Conservation (phyloP, 306 rosid species). For the Trifolium subterraneum region DNA sequence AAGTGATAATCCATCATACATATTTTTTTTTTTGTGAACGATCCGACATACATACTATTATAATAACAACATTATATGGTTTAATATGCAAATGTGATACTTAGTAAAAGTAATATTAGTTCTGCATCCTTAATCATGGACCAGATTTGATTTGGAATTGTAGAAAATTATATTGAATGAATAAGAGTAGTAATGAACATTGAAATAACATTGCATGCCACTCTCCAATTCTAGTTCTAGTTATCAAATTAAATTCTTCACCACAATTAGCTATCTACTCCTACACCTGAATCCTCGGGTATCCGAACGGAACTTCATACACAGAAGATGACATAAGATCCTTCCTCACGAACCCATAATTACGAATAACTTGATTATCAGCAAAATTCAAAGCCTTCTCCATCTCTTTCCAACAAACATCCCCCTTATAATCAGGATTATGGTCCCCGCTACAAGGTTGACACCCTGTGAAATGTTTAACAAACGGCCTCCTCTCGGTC, state of each 20-base stretch:
- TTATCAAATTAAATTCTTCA: neutral
- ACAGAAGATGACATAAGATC: neutral
- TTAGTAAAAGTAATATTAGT: too few species aligned
- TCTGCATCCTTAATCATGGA: too few species aligned
- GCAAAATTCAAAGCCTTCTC: constrained; percentile 65
- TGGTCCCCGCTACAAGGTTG: constrained; percentile 82
- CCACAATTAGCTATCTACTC: neutral
- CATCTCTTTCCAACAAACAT: constrained; percentile 73
- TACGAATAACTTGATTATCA: constrained; percentile 76
- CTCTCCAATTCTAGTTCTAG: neutral
- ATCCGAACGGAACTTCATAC: constrained; percentile 5
- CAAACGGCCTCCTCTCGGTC: constrained; percentile 66
- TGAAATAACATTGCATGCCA: too few species aligned
- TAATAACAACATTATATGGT: too few species aligned
- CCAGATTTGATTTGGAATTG: too few species aligned
- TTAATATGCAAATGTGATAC: too few species aligned
- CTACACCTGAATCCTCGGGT: neutral
- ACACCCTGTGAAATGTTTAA: constrained; percentile 81
- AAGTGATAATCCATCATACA: too few species aligned
- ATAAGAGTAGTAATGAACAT: too few species aligned
- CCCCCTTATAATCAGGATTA: constrained; percentile 51
- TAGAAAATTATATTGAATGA: too few species aligned
- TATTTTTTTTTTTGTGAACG: too few species aligned
- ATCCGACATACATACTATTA: too few species aligned
- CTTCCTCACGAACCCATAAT: constrained; percentile 5